Base-by-base conservation (phyloP, 257 asterid genomes). In the Capsicum rhomboideum region DNA sequence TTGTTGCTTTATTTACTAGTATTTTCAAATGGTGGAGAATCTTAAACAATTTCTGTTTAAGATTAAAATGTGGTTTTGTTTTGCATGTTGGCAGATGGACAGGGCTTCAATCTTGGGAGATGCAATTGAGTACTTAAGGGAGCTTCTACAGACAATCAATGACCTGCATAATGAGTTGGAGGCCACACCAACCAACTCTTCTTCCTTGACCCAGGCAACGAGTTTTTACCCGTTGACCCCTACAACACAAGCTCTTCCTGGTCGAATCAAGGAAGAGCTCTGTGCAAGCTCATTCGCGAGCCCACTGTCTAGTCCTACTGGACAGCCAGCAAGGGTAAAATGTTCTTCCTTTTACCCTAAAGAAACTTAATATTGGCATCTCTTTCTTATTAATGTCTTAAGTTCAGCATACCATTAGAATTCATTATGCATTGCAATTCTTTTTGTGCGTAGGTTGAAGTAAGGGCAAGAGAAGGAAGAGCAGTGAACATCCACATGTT, bases 61-160 rank as follows among this genome's bases (percentile, higher is more conserved):
- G n/a, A 20, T 72, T 58, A 3, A 21, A 21, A 49, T 75, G 59
- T 74, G 80, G 46, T 46, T 44, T 46, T 29, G 40, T 56, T 74
- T 23, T 74, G 82, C 37, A 16, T 50, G 44, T 77, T 77, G 63
- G 72, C 90, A 93, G 97, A 92, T 93, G 97, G 97, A 92, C 85
- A 91, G 97, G 85, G 97, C 97, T 59, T 93, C 97, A 6, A 92
- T 93, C 84, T 93, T 93, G 20, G 97, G 97, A 26, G 97, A 93
- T 82, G 95, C 97, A 18, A 92, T 92, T 37, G 97, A 92, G 81
- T 93, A 92, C 86, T 84, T 93, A 61, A 92, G 92, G 84, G 97
- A 93, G 87, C 95, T 93, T 40, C 83, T 90, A 52, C 92, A 93
- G 84, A 89, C 88, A 86, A 92, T 92, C 87, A 93, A 89, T 80